These are phyloP conservation scores for Stylosanthes scabra DNA, from an alignment of 331 rosid genomes.

Conservation along the genomic window DNA sequence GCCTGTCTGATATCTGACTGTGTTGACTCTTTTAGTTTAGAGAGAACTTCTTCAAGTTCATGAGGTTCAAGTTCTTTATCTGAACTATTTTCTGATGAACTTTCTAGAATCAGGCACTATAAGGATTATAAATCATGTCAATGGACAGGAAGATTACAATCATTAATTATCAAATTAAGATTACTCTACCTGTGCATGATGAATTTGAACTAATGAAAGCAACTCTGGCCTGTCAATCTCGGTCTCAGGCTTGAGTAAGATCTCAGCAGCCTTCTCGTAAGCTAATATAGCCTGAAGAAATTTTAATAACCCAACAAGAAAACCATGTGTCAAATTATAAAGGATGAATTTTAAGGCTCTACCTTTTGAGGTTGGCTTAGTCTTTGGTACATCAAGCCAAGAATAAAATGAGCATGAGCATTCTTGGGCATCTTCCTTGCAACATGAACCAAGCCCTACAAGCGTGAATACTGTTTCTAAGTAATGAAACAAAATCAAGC, in stretches of 20 bases:
- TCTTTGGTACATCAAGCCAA: conserved; percentile 96
- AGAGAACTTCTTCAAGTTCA: conserved; percentile 83
- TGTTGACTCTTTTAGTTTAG: conserved; percentile 74
- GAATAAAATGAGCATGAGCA: conserved; percentile 98
- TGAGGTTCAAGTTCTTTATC: conserved; percentile 87
- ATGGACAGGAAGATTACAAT: conserved; percentile 36
- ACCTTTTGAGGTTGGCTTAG: conserved; percentile 94
- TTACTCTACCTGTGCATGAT: conserved; percentile 90
- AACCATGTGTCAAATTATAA: conserved; percentile 22
- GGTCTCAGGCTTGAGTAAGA: conserved; percentile 73
- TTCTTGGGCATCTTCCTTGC: conserved; percentile 95
- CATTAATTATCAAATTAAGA: conserved; percentile 33
- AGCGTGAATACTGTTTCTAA: conserved; percentile 42
- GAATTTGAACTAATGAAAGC: conserved; percentile 88
- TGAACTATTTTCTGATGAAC: conserved; percentile 67
- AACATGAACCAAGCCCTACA: conserved; percentile 95
- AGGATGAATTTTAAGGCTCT: conserved; percentile 25
- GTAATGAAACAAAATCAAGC: conserved; percentile 10
- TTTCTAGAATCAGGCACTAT: conserved; percentile 88
- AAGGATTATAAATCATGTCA: conserved; percentile 53
- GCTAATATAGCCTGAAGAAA: conserved; percentile 70
- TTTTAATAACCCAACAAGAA: conserved; percentile 31
- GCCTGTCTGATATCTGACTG: conserved; percentile 86
- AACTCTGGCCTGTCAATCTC: conserved; percentile 85
- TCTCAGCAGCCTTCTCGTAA: conserved; percentile 92